These are phyloP conservation scores for Pseudogymnoascus sp. DNA, from an alignment of 2,329 filamentous ascomycete species.

Conservation along the genomic window DNA sequence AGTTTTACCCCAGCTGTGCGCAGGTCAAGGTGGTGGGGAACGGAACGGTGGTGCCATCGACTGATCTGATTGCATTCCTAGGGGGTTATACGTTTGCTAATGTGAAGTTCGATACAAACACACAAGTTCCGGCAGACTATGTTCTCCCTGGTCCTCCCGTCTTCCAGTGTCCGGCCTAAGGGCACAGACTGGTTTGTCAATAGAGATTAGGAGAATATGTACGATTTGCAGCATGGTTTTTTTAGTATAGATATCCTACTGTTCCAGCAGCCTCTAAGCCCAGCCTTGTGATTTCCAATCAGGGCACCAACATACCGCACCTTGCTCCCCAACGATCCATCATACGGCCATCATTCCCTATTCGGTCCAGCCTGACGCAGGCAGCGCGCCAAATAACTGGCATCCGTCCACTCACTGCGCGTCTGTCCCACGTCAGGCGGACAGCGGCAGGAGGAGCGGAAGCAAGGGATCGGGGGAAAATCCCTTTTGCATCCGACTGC, in stretches of 20 bases:
- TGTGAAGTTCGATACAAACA: not conserved
- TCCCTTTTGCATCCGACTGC: not conserved
- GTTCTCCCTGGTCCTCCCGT: not conserved
- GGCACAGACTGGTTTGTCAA: not conserved
- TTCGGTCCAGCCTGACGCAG: not conserved
- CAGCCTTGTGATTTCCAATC: not conserved
- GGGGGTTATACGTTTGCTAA: constrained; percentile 7
- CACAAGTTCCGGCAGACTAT: not conserved
- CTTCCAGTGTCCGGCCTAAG: not conserved
- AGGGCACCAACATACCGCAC: not conserved
- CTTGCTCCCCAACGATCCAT: not conserved
- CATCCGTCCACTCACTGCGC: not conserved
- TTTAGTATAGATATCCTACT: not conserved
- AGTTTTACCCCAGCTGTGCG: constrained; percentile 12
- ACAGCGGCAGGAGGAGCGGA: not conserved
- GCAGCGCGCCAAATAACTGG: not conserved
- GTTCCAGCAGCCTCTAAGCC: not conserved
- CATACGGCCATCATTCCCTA: not conserved
- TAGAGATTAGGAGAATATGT: not conserved
- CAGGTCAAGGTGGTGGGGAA: constrained; percentile 10
- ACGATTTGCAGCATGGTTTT: not conserved
- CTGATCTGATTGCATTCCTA: constrained; percentile 8
- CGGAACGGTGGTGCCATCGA: not conserved
- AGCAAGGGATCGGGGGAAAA: not conserved
- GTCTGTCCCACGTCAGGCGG: not conserved